Percentiles rank a stretch among this genome's conserved stretches.
These are phyloP conservation scores for Leccinum angustisporum DNA, from an alignment of 1,284 basidiomycete genomes.

Conservation along the genomic window DNA sequence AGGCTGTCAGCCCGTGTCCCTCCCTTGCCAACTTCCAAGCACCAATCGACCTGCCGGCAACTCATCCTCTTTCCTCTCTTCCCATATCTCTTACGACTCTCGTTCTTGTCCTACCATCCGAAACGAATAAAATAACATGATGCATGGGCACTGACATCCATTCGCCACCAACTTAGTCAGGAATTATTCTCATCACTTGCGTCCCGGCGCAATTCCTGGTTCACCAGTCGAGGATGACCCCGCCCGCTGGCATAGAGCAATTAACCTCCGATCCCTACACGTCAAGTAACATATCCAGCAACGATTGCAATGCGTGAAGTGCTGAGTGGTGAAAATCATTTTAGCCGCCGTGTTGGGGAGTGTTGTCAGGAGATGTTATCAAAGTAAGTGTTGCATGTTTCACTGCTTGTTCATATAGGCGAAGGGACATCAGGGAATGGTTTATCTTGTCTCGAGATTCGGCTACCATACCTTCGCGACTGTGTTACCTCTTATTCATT, in stretches of 20 bases:
- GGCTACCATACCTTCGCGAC: background rate
- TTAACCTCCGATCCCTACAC: slow-evolving; percentile 2
- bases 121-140: slow-evolving; percentile 25
- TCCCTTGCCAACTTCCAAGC: slow-evolving; percentile 18
- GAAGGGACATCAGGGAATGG: background rate
- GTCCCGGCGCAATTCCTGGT: slow-evolving; percentile 42
- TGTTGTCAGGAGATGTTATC: slow-evolving; percentile 27
- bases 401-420: slow-evolving; percentile 1
- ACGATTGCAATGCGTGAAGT: slow-evolving; percentile 65
- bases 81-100: slow-evolving; percentile 22
- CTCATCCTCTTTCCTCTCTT: slow-evolving; percentile 31
- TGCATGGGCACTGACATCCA: slow-evolving; percentile 51
- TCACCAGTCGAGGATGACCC: slow-evolving; percentile 6
- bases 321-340: slow-evolving; percentile 63
- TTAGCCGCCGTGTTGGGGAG: slow-evolving; percentile 44
- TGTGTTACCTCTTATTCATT: background rate
- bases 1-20: slow-evolving; percentile 6
- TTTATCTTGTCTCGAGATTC: background rate
- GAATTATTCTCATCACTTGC: slow-evolving; percentile 84
- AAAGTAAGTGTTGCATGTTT: slow-evolving; percentile 25
- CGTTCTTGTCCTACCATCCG: slow-evolving; percentile 22
- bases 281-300: slow-evolving; percentile 51
- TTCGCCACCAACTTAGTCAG: slow-evolving; percentile 82
- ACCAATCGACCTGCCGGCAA: slow-evolving; percentile 25
- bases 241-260: slow-evolving; percentile 1